These are phyloP conservation scores for Botrytis hyacinthi DNA, from an alignment of 2,329 filamentous ascomycete species.

Conservation along the genomic window DNA sequence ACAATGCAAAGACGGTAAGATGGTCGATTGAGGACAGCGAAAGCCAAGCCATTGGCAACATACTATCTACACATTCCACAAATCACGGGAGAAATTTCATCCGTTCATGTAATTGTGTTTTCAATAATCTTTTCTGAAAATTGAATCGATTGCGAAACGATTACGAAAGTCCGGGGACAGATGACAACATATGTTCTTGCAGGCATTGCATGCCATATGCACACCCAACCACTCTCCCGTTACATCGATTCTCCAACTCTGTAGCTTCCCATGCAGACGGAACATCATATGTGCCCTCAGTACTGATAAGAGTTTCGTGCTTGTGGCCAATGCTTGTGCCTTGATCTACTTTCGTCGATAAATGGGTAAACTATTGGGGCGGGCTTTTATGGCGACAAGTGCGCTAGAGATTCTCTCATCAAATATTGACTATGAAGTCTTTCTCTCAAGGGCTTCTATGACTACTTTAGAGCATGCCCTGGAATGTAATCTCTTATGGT, in stretches of 20 bases:
- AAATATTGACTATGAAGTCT: not conserved
- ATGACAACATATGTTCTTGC: constrained; percentile 21
- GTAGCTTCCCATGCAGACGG: not conserved
- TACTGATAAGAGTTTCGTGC: constrained; percentile 11
- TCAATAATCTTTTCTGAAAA: not conserved
- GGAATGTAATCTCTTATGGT: not conserved
- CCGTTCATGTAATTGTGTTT: not conserved
- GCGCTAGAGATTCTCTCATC: constrained; percentile 14
- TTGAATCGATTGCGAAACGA: not conserved
- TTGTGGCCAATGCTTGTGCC: not conserved
- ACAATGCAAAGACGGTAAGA: too few relatives aligned
- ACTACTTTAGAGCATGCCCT: not conserved
- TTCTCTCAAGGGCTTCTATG: not conserved
- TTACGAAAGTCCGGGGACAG: constrained; percentile 17
- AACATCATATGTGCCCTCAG: not conserved
- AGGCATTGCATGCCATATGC: not conserved
- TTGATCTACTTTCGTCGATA: not conserved
- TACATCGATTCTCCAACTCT: not conserved
- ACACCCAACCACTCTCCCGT: not conserved
- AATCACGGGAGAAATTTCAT: not conserved
- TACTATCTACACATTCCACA: not conserved
- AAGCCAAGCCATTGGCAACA: not conserved
- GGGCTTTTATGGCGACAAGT: constrained; percentile 16
- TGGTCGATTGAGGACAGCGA: too few relatives aligned
- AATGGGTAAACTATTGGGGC: not conserved